Conservation (phyloP, 2,329 filamentous ascomycete species). For the Parastagonospora nodorum region DNA sequence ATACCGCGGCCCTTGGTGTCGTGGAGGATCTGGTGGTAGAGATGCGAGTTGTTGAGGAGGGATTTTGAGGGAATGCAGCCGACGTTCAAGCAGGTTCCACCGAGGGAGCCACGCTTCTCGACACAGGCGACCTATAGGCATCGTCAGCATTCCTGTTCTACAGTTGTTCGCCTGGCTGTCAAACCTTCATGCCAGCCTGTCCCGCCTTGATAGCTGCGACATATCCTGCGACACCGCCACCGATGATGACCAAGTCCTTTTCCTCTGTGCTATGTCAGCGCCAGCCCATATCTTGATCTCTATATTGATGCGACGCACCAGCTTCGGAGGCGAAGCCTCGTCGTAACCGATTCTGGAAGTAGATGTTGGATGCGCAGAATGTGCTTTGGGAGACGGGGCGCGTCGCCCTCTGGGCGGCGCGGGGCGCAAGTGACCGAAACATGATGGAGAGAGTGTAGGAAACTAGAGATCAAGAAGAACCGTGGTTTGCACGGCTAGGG, state of each 20-base stretch:
- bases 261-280: conserved; percentile 67
- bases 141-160: conserved; percentile 8
- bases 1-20: conserved; percentile 97
- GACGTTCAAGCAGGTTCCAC: conserved; percentile 97
- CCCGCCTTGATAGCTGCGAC: conserved; percentile 99
- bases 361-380: conserved; percentile 50
- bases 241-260: conserved; percentile 96
- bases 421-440: conserved; percentile 59
- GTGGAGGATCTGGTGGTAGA: conserved; percentile 96
- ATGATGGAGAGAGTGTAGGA: conserved; percentile 46
- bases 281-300: conserved; percentile 19
- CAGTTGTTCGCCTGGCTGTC: conserved; percentile 3
- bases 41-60: conserved; percentile 98
- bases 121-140: conserved; percentile 83
- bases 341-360: conserved; percentile 57
- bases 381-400: conserved; percentile 45
- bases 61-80: conserved; percentile 99
- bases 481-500: conserved; percentile 35
- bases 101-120: conserved; percentile 94
- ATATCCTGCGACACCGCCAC: conserved; percentile 97
- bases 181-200: conserved; percentile 93
- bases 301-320: conserved; percentile 45
- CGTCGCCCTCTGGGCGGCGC: conserved; percentile 52
- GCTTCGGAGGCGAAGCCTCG: conserved; percentile 62
- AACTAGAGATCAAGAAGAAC: conserved; percentile 32